Percentiles rank a stretch among this genome's conserved stretches.
These are phyloP conservation scores for Polygonum maritimum DNA, from an alignment of 148 eudicot species.

Conservation along the genomic window DNA sequence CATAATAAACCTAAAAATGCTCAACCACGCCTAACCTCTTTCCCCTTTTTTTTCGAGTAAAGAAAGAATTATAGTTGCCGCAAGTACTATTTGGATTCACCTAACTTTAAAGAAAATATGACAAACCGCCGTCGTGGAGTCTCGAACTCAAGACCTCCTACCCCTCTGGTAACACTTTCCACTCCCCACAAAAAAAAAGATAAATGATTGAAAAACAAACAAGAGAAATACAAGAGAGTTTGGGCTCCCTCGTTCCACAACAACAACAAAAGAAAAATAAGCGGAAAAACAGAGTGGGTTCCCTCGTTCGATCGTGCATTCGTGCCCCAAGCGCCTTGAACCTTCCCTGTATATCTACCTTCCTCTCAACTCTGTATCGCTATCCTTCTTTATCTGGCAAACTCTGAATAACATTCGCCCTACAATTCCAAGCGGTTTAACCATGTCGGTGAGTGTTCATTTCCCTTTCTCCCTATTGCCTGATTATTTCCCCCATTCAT, in stretches of 20 bases:
- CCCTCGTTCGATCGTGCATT: constrained; percentile 9
- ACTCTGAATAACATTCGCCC: not conserved
- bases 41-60: no score
- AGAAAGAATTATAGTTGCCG: no score
- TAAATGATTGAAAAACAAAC: not conserved
- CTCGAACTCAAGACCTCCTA: no score
- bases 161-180: no score
- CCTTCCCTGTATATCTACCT: not conserved
- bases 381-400: not conserved
- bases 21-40: no score
- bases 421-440: not conserved
- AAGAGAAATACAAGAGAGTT: not conserved
- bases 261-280: not conserved
- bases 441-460: constrained; percentile 6
- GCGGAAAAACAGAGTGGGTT: not conserved
- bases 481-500: not conserved
- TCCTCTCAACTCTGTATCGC: not conserved
- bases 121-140: no score
- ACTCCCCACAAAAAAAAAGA: no score
- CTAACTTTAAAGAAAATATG: no score
- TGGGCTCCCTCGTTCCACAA: not conserved
- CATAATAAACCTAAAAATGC: no score
- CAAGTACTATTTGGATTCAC: no score
- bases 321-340: not conserved
- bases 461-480: not conserved